Conservation (phyloP, 768 basidiomycete genomes). For the Plicaturopsis crispa region DNA sequence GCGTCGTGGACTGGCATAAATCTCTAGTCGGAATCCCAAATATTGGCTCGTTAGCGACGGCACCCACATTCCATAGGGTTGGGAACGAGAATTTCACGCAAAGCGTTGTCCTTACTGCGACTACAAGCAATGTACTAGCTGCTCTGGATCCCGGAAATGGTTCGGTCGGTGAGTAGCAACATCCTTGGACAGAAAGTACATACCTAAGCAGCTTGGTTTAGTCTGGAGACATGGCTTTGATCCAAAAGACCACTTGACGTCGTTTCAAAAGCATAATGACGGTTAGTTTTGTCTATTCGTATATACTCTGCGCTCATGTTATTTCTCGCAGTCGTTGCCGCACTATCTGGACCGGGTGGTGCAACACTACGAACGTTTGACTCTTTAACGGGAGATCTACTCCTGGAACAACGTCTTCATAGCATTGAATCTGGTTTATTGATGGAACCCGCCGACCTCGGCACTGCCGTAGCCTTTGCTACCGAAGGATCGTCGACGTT, state of each 20-base stretch:
- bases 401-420: slow-evolving; percentile 61
- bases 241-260: slow-evolving; percentile 57
- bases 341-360: slow-evolving; percentile 72
- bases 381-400: slow-evolving; percentile 48
- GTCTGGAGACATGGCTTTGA: slow-evolving; percentile 81
- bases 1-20: slow-evolving; percentile 86
- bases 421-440: slow-evolving; percentile 30
- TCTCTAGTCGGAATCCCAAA: slow-evolving; percentile 68
- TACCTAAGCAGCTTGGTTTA: slow-evolving; percentile 18
- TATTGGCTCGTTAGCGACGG: slow-evolving; percentile 34
- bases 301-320: slow-evolving; percentile 2
- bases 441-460: slow-evolving; percentile 47
- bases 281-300: slow-evolving; percentile 32
- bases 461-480: slow-evolving; percentile 39
- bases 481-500: slow-evolving; percentile 16
- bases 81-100: slow-evolving; percentile 22
- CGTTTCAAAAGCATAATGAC: slow-evolving; percentile 49
- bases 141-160: slow-evolving; percentile 64
- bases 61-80: slow-evolving; percentile 52
- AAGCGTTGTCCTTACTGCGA: slow-evolving; percentile 57
- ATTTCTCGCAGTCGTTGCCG: slow-evolving; percentile 43
- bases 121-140: slow-evolving; percentile 70
- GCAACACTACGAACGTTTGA: slow-evolving; percentile 66
- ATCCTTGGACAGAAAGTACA: slow-evolving; percentile 2
- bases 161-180: slow-evolving; percentile 48